Evolutionary conservation across 1,284 basidiomycete species (phyloP).

Genomic region (Rhodotorula sp.): DNA sequence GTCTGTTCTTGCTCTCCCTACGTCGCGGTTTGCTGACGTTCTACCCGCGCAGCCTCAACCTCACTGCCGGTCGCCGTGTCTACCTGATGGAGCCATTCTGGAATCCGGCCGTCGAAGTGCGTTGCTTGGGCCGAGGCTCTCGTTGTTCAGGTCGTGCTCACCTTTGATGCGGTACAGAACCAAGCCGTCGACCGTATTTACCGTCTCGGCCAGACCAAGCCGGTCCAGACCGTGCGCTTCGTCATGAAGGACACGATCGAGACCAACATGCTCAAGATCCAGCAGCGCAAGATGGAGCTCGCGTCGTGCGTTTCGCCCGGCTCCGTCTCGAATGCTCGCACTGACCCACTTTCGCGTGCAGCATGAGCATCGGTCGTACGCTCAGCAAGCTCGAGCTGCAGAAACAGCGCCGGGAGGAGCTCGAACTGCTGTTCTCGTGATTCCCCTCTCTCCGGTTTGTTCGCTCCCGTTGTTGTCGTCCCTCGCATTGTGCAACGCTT

Average conservation of each 20-base stretch:
- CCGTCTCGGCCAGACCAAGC: slow-evolving; percentile 86
- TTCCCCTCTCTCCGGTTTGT: accelerated
- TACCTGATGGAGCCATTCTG: slow-evolving; percentile 77
- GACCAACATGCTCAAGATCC: slow-evolving; percentile 66
- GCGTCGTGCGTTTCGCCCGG: slow-evolving; percentile 66
- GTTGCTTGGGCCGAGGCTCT: not conserved
- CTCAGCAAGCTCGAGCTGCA: slow-evolving; percentile 46
- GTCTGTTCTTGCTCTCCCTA: not conserved
- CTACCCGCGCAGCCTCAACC: slow-evolving; percentile 39
- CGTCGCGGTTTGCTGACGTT: not conserved
- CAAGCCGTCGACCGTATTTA: slow-evolving; percentile 72
- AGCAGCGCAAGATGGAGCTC: slow-evolving; percentile 89
- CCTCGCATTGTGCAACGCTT: no score
- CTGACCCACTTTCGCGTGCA: slow-evolving; percentile 14
- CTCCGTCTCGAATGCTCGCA: not conserved
- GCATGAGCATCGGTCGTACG: slow-evolving; percentile 47
- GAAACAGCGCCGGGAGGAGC: slow-evolving; percentile 44
- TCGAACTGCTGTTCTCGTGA: slow-evolving; percentile 41
- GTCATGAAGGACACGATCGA: slow-evolving; percentile 93
- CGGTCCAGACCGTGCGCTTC: slow-evolving; percentile 87
- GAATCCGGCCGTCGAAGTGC: slow-evolving; percentile 51
- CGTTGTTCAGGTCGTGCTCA: no score
- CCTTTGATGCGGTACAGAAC: slow-evolving; percentile 55
- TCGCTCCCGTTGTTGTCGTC: not conserved
- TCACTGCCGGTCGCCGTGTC: slow-evolving; percentile 48